Conservation (phyloP, 2,329 filamentous ascomycete species). For the Blastomyces percursus region DNA sequence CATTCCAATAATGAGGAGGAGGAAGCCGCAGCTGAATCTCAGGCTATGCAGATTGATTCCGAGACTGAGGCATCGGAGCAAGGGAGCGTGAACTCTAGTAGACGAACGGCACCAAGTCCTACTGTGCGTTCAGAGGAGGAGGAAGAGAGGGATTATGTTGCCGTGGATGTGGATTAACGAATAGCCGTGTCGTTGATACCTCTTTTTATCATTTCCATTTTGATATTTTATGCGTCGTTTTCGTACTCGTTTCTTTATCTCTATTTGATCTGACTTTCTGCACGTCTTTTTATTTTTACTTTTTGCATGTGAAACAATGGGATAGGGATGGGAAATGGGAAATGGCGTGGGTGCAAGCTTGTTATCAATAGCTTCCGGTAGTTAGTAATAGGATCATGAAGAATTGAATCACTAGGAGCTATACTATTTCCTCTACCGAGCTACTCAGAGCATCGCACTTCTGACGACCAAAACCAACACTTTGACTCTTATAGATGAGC, state of each 20-base stretch:
- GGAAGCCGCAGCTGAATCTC: constrained; percentile 8
- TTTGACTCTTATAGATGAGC: too few species aligned
- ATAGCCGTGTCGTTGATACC: background rate
- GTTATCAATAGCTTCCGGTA: background rate
- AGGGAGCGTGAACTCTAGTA: constrained; percentile 13
- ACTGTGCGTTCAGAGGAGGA: constrained; percentile 14
- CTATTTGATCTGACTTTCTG: background rate
- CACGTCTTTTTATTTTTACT: background rate
- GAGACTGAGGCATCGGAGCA: constrained; percentile 16
- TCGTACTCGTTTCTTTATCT: background rate
- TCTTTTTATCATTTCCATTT: background rate
- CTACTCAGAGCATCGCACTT: too few species aligned
- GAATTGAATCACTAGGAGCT: background rate
- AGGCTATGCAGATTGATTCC: constrained; percentile 18
- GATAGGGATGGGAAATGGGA: background rate
- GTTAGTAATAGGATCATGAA: background rate
- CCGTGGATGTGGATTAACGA: constrained; percentile 47
- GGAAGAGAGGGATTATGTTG: constrained; percentile 40
- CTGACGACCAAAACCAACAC: too few species aligned
- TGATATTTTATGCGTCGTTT: background rate
- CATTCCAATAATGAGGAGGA: constrained; percentile 16
- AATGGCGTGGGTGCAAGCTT: background rate
- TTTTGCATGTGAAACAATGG: background rate
- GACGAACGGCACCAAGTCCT: background rate
- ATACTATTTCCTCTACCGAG: background rate